These are phyloP conservation scores for Teratosphaeria pseudoeucalypti DNA, from an alignment of 2,329 filamentous ascomycete species.

Conservation along the genomic window DNA sequence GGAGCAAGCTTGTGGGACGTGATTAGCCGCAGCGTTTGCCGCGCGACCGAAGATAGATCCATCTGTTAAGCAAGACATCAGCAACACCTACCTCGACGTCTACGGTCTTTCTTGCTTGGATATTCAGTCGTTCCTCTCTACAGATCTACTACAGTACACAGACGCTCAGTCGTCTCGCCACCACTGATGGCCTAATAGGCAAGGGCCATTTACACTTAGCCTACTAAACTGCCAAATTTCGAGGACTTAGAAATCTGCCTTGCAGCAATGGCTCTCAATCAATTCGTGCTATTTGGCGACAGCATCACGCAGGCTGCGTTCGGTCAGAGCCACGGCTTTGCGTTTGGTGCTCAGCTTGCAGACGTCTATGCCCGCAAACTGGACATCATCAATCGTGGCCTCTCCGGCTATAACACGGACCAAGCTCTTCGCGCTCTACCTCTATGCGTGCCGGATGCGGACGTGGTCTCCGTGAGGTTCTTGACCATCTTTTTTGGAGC, in stretches of 20 bases:
- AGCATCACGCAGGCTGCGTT: slow-evolving; percentile 68
- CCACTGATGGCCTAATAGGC: not conserved
- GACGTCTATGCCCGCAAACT: slow-evolving; percentile 61
- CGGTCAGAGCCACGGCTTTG: slow-evolving; percentile 48
- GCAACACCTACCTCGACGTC: not conserved
- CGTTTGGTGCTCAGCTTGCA: slow-evolving; percentile 62
- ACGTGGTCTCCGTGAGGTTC: slow-evolving; percentile 52
- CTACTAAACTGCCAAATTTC: not conserved
- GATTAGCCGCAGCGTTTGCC: not conserved
- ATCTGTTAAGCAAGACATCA: not conserved
- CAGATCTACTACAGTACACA: not conserved
- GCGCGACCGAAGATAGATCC: not conserved
- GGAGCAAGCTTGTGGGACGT: not conserved
- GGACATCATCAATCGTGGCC: slow-evolving; percentile 81
- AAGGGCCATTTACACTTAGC: not conserved
- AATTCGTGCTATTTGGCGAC: slow-evolving; percentile 72
- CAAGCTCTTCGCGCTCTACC: slow-evolving; percentile 62
- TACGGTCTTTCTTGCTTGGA: not conserved
- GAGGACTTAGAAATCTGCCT: not conserved
- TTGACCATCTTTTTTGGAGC: slow-evolving; percentile 63
- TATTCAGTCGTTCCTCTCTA: not conserved
- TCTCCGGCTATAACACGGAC: slow-evolving; percentile 73
- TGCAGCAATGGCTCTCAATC: slow-evolving; percentile 28
- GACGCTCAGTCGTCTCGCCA: not conserved
- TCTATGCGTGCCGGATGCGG: slow-evolving; percentile 58